A percentile compares a stretch with the other conserved stretches of the same genome.
Conservation (phyloP, 2,329 filamentous ascomycete genomes). For the Phaeosphaeriaceae sp. region DNA sequence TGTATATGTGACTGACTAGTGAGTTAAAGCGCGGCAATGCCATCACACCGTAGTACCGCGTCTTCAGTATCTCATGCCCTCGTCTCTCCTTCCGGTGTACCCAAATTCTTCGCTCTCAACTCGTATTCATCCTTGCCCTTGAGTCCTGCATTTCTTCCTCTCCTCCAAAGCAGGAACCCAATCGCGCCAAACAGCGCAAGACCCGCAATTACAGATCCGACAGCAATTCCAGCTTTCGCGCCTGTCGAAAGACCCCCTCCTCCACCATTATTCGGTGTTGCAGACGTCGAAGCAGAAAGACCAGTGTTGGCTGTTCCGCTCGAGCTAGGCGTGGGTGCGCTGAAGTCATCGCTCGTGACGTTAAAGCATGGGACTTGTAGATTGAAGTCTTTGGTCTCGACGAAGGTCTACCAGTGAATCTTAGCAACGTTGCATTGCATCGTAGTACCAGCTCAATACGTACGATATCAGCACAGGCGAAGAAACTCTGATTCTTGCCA, state of each 20-base stretch:
- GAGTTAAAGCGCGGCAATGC: neutral
- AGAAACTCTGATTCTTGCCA: slow-evolving; percentile 51
- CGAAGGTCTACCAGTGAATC: slow-evolving; percentile 39
- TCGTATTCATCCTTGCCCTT: slow-evolving; percentile 33
- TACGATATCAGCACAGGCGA: slow-evolving; percentile 56
- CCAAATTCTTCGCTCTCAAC: slow-evolving; percentile 28
- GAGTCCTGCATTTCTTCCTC: slow-evolving; percentile 25
- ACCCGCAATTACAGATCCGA: slow-evolving; percentile 38
- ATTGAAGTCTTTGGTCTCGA: slow-evolving; percentile 50
- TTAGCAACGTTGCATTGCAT: neutral
- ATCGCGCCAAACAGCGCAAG: slow-evolving; percentile 25
- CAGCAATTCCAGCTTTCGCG: slow-evolving; percentile 54
- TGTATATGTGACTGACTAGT: neutral
- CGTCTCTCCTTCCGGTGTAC: slow-evolving; percentile 8
- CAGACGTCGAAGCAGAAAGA: slow-evolving; percentile 24
- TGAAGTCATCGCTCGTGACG: slow-evolving; percentile 49
- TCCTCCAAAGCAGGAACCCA: slow-evolving; percentile 29
- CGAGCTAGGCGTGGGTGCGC: slow-evolving; percentile 27
- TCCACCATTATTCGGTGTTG: slow-evolving; percentile 14
- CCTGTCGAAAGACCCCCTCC: slow-evolving; percentile 45
- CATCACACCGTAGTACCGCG: neutral
- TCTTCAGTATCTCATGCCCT: neutral
- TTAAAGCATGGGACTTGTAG: slow-evolving; percentile 57
- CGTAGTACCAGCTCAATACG: slow-evolving; percentile 2
- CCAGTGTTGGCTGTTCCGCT: slow-evolving; percentile 29